phyloP scores from a whole-genome alignment of 352 stramenopile species.

The Globisporangium lucens region DNA sequence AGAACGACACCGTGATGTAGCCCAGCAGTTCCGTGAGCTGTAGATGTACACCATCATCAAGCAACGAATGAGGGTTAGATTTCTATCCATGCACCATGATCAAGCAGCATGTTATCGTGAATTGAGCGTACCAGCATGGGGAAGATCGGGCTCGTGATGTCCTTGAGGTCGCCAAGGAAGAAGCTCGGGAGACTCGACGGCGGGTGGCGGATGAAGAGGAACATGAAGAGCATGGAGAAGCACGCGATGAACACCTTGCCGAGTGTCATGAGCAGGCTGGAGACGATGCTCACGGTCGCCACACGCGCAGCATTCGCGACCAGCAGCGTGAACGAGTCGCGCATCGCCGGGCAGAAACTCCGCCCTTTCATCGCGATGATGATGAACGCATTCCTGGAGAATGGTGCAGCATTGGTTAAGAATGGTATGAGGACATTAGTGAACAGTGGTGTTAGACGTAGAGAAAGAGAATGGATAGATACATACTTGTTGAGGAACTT shows the following conservation, averaged over 20 bases:
- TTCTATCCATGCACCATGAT: neutral
- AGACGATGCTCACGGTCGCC: slow-evolving; percentile 79
- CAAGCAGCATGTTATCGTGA: neutral
- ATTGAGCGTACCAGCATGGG: slow-evolving; percentile 53
- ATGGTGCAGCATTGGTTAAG: neutral
- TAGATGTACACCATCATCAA: neutral
- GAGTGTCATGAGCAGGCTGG: slow-evolving; percentile 81
- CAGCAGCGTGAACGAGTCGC: slow-evolving; percentile 95
- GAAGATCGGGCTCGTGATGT: slow-evolving; percentile 74
- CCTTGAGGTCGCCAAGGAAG: slow-evolving; percentile 65
- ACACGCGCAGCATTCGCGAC: slow-evolving; percentile 93
- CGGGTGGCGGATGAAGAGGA: slow-evolving; percentile 72
- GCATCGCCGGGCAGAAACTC: slow-evolving; percentile 88
- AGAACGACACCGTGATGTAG: slow-evolving; percentile 72
- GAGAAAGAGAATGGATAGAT: neutral
- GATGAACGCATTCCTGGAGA: slow-evolving; percentile 82
- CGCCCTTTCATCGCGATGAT: slow-evolving; percentile 85
- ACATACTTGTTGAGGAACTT: slow-evolving; percentile 85
- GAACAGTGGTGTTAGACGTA: neutral
- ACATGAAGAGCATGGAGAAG: slow-evolving; percentile 74
- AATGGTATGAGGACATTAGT: neutral
- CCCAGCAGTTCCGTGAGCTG: slow-evolving; percentile 64
- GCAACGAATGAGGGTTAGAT: neutral
- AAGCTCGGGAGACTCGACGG: slow-evolving; percentile 55
- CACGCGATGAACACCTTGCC: slow-evolving; percentile 86